Percentiles rank a stretch among this genome's conserved stretches.
phyloP scores from a whole-genome alignment of 1,284 basidiomycete genomes.

The Marasmius fiardii region DNA sequence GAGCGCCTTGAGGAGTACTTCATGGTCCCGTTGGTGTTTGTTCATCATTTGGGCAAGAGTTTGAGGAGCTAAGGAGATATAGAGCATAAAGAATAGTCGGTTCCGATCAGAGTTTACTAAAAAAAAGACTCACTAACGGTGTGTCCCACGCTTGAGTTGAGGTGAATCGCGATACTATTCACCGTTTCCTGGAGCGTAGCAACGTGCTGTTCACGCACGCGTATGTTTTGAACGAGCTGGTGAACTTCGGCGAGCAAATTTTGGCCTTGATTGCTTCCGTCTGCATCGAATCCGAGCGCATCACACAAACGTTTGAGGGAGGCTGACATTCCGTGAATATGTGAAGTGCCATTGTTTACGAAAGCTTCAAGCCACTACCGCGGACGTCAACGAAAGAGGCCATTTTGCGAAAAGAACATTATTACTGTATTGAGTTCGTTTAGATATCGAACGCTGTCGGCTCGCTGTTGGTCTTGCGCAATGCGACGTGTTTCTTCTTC shows the following conservation, averaged over 20 bases:
- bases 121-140: neutral
- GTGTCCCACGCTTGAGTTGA: constrained; percentile 17
- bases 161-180: constrained; percentile 40
- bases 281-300: constrained; percentile 36
- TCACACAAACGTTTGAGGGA: constrained; percentile 60
- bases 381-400: neutral
- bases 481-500: constrained; percentile 43
- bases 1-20: constrained; percentile 58
- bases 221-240: constrained; percentile 36
- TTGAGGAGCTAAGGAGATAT: constrained; percentile 42
- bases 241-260: constrained; percentile 39
- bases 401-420: neutral
- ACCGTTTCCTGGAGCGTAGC: constrained; percentile 43
- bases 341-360: constrained; percentile 67
- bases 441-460: constrained; percentile 69
- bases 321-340: constrained; percentile 60
- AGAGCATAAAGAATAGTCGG: constrained; percentile 11
- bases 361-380: constrained; percentile 79
- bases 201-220: constrained; percentile 38
- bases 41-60: constrained; percentile 60
- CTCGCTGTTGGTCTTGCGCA: constrained; percentile 55
- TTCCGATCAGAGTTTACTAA: neutral
- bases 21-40: constrained; percentile 67
- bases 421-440: constrained; percentile 68
- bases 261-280: constrained; percentile 7